Evolutionary conservation across 805 yeast species (phyloP), one percentile per base, ranked within the genome.

Genomic region (Kuraishia capsulata): DNA sequence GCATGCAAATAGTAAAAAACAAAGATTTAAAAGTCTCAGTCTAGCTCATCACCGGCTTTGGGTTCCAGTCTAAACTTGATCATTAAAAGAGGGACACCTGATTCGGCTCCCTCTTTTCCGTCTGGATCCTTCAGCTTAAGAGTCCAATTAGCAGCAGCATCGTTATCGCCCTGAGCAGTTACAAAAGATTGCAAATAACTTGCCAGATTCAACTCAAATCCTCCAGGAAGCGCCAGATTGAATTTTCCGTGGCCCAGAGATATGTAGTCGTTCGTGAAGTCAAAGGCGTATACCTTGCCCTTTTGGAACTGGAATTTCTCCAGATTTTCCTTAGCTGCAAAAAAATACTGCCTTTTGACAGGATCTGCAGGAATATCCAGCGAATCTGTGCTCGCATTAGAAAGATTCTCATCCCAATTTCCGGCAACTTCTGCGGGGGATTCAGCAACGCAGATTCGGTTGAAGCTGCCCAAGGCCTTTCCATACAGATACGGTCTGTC

Each of bases 401-500:
- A 32, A 6, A 44, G 19, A 26, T 44, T 43, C 44, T 56, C 64
- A 5, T 41, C 43, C n/a, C n/a, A n/a, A n/a, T n/a, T n/a, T n/a
- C n/a, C n/a, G n/a, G n/a, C n/a, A 14, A 53, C 40, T 19, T 41
- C 35, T 11, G 50, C 50, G 11, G 37, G 39, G 19, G 51, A 39
- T 21, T 28, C 20, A n/a, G 44, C 45, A 17, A 53, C 56, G 4
- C 64, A 55, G 30, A 79, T 56, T 33, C 57, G 62, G 17, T 77
- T 76, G 49, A 80, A 69, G 38, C 81, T 71, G 36, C 76, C 68
- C 42, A 78, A 54, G 0, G 75, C 80, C 32, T 71, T 66, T 1
- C 86, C 85, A 45, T 78, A 80, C 11, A 81, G 53, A 49, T 59
- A 80, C 2, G 88, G 88, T 46, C 66, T 64, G 33, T 78, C 83